Base-by-base conservation (phyloP, 257 asterid genomes). In the Voacanga thouarsii region DNA sequence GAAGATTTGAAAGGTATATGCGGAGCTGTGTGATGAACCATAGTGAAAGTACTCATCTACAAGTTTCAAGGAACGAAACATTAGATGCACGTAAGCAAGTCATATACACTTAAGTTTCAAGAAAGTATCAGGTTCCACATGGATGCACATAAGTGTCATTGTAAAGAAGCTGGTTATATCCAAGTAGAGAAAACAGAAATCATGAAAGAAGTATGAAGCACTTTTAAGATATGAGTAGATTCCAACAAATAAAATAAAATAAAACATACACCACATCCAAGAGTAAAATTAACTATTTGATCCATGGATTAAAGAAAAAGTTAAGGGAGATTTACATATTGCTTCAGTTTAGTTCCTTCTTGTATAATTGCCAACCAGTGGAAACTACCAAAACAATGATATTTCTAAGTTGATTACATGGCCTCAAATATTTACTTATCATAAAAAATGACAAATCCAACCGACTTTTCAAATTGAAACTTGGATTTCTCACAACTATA, bases 1-100 rank as follows among this genome's bases (percentile, higher is more conserved):
- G 95, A 88, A 78, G 89, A 57, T 82, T 96, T 93, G 68, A 90
- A 96, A 51, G 99, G 98, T 85, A 96, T 96, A 81, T 96, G 99
- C 69, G 99, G 99, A 24, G 99, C 98, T 0, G 98, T 96, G 80
- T 93, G 99, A 84, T 96, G 98, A 83, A 96, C 99, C 97, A 93
- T 93, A 39, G 98, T 92, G 82, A 93, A 93, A 81, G 99, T 93
- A 82, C 98, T 93, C 99, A 96, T 96, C 99, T 96, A 90, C 66
- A 82, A 80, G 56, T 45, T 78, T 55, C 49, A n/a, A 33, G 24
- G 73, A 77, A 23, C 57, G 30, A 33, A 53, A 70, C 33, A 55
- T 50, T 79, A 78, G 44, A 50, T 28, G 26, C 64, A 30, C 3
- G 21, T 33, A 4, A 50, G 9, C 28, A 64, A 64, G 24, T 28